Percentiles rank a stretch among this genome's conserved stretches.
These are phyloP conservation scores for Podochytrium sp. DNA, from an alignment of 192 early-diverging fungal species.

Conservation along the genomic window DNA sequence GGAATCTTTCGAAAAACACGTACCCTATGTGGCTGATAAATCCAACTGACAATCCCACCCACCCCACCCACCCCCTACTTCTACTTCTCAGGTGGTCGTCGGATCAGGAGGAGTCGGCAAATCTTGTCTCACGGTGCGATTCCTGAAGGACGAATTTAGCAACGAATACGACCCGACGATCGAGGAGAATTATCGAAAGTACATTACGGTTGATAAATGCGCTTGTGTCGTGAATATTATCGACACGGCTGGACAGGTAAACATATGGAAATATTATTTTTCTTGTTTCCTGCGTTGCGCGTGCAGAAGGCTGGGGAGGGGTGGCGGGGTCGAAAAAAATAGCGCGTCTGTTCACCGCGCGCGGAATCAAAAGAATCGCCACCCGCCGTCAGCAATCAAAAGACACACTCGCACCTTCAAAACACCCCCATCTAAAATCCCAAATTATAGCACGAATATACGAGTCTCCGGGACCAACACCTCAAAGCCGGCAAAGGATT, in stretches of 20 bases:
- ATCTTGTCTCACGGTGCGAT: slow-evolving; percentile 63
- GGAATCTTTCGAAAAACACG: too few relatives aligned
- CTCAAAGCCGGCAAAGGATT: slow-evolving; percentile 61
- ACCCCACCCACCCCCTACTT: too few relatives aligned
- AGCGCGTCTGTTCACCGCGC: too few relatives aligned
- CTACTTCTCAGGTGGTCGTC: slow-evolving; percentile 66
- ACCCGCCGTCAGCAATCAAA: too few relatives aligned
- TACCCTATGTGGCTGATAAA: too few relatives aligned
- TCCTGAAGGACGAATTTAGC: slow-evolving; percentile 63
- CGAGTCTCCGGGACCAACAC: slow-evolving; percentile 58
- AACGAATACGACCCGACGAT: slow-evolving; percentile 49
- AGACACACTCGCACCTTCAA: too few relatives aligned
- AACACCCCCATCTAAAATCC: too few relatives aligned
- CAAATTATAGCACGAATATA: slow-evolving; percentile 67
- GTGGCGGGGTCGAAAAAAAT: too few relatives aligned
- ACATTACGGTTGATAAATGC: slow-evolving; percentile 49
- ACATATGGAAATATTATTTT: not conserved
- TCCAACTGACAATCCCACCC: too few relatives aligned
- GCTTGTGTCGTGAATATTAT: slow-evolving; percentile 56
- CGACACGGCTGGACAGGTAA: slow-evolving; percentile 62
- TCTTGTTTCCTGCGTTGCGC: not conserved
- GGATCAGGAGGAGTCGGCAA: slow-evolving; percentile 67
- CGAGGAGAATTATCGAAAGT: slow-evolving; percentile 66
- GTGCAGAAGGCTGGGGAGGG: too few relatives aligned
- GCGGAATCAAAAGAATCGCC: too few relatives aligned